phyloP scores from a whole-genome alignment of 768 basidiomycete genomes.

The Boletus barrowsii region DNA sequence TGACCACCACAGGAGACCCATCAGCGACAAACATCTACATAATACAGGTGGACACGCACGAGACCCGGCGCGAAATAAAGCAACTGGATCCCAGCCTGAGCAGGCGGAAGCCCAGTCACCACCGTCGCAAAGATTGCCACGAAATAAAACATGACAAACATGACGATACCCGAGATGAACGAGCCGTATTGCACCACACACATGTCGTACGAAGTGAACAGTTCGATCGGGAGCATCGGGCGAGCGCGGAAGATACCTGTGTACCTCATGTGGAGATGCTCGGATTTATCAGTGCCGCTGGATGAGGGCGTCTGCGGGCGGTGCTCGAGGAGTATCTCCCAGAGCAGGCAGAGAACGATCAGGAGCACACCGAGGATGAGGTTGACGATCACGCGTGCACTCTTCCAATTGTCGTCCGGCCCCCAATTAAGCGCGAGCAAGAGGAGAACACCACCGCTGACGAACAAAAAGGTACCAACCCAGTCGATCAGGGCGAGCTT shows the following conservation, averaged over 20 bases:
- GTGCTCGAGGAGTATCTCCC: conserved; percentile 42
- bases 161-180: conserved; percentile 45
- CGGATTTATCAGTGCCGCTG: background rate
- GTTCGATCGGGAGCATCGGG: conserved; percentile 45
- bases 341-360: conserved; percentile 38
- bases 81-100: conserved; percentile 44
- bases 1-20: conserved; percentile 4
- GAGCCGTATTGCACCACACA: conserved; percentile 37
- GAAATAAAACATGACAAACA: conserved; percentile 54
- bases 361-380: conserved; percentile 44
- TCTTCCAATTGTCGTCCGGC: conserved; percentile 40
- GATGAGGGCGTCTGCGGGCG: background rate
- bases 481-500: conserved; percentile 42
- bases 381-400: conserved; percentile 43
- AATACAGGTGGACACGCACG: conserved; percentile 25
- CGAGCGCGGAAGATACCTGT: conserved; percentile 28
- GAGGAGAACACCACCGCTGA: conserved; percentile 42
- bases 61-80: conserved; percentile 51
- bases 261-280: background rate
- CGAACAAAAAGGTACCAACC: conserved; percentile 44
- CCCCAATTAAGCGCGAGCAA: conserved; percentile 53
- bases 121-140: conserved; percentile 50
- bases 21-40: background rate
- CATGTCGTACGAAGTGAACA: conserved; percentile 44
- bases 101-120: conserved; percentile 40